Percentiles rank a stretch among this genome's conserved stretches.
phyloP scores from a whole-genome alignment of 2,329 filamentous ascomycete genomes.

The Thelonectria olida region DNA sequence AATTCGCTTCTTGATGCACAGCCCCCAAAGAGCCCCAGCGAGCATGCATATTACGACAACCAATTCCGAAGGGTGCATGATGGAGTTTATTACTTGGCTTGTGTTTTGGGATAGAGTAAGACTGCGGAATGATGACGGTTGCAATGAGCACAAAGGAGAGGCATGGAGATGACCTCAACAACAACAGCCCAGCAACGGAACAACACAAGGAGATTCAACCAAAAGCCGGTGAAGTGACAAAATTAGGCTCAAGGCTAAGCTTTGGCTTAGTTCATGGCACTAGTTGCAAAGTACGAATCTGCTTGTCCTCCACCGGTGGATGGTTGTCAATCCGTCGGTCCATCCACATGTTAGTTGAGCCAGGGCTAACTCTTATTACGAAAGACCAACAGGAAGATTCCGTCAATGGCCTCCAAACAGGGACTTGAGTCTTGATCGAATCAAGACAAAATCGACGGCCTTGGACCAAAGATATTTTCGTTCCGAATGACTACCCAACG shows the following conservation, averaged over 20 bases:
- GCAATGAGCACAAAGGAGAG: not conserved
- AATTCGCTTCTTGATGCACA: slow-evolving; percentile 11
- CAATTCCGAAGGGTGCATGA: not conserved
- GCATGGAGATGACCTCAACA: not conserved
- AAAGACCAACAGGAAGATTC: too few species aligned
- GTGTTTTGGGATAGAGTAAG: not conserved
- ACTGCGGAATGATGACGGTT: not conserved
- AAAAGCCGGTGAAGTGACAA: not conserved
- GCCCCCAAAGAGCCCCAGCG: slow-evolving; percentile 11
- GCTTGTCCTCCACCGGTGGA: too few species aligned
- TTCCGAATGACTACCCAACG: not conserved
- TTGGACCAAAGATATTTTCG: not conserved
- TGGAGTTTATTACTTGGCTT: not conserved
- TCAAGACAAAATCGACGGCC: not conserved
- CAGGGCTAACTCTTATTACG: not conserved
- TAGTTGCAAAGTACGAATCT: not conserved
- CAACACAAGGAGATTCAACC: not conserved
- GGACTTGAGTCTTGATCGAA: not conserved
- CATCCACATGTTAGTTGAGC: not conserved
- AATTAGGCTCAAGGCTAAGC: slow-evolving; percentile 36
- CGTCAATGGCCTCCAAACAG: too few species aligned
- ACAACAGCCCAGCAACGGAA: not conserved
- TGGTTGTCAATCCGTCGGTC: too few species aligned
- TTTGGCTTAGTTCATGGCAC: slow-evolving; percentile 21
- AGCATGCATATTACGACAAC: not conserved